phyloP scores from a whole-genome alignment of 2,329 filamentous ascomycete species.

The Dothistroma pini region DNA sequence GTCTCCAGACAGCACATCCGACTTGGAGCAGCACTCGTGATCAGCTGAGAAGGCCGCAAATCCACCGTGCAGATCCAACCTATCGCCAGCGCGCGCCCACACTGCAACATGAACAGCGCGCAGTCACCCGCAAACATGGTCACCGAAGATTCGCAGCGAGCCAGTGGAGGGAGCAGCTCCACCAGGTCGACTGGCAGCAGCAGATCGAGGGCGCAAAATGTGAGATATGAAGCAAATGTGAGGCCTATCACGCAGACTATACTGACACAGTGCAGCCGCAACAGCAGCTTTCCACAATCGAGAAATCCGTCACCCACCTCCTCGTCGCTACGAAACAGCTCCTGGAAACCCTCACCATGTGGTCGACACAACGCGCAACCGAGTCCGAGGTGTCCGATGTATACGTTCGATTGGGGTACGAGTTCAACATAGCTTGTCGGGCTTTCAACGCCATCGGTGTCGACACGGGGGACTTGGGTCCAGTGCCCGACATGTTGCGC shows the following conservation, averaged over 20 bases:
- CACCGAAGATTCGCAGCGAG: conserved; percentile 24
- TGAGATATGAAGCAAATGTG: conserved; percentile 7
- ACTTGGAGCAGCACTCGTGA: no score
- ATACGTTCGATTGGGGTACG: conserved; percentile 94
- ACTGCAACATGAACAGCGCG: conserved; percentile 17
- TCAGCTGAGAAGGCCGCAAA: neutral
- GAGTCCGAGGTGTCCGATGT: conserved; percentile 97
- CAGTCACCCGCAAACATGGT: conserved; percentile 19
- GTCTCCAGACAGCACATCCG: neutral
- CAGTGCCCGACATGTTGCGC: conserved; percentile 86
- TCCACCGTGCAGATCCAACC: no score
- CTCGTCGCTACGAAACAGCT: conserved; percentile 97
- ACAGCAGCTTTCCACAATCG: conserved; percentile 87
- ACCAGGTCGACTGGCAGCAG: conserved; percentile 23
- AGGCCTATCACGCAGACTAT: neutral
- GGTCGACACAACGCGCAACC: conserved; percentile 88
- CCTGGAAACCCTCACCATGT: conserved; percentile 93
- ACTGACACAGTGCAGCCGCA: conserved; percentile 51
- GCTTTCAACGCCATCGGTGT: conserved; percentile 97
- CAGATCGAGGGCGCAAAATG: conserved; percentile 27
- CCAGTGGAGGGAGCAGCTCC: conserved; percentile 26
- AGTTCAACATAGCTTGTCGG: conserved; percentile 98
- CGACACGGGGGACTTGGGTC: conserved; percentile 88
- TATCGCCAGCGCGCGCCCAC: neutral
- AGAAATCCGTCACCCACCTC: conserved; percentile 97